A percentile compares a stretch with the other conserved stretches of the same genome.
Conservation (phyloP, 1,284 basidiomycete genomes). For the Malassezia restricta region DNA sequence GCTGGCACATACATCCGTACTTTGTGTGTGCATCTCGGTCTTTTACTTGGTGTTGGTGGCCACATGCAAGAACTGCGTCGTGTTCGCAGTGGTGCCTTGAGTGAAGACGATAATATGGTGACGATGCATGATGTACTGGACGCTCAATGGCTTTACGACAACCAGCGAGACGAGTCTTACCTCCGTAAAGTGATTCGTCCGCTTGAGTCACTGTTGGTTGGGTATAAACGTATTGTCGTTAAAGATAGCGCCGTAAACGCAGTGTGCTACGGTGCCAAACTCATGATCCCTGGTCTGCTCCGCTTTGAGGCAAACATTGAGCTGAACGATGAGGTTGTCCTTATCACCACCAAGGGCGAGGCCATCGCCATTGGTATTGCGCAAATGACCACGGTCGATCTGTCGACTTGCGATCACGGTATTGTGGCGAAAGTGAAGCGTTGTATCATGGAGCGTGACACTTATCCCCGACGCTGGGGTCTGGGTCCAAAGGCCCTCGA, state of each 20-base stretch:
- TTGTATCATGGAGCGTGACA: constrained; percentile 97
- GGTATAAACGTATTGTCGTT: constrained; percentile 97
- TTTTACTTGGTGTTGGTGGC: constrained; percentile 87
- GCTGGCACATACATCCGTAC: constrained; percentile 98
- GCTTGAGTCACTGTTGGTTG: constrained; percentile 80
- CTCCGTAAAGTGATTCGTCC: constrained; percentile 88
- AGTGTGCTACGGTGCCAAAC: constrained; percentile 97
- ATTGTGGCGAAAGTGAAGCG: constrained; percentile 98
- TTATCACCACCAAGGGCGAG: constrained; percentile 99
- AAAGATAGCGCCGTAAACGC: constrained; percentile 99
- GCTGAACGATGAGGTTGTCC: constrained; percentile 87
- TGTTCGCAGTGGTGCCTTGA: constrained; percentile 87
- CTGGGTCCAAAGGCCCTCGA: constrained; percentile 88
- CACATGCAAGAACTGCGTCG: constrained; percentile 98
- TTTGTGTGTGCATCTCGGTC: constrained; percentile 88
- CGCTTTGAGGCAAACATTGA: constrained; percentile 95
- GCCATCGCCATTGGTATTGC: constrained; percentile 78
- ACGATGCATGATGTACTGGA: constrained; percentile 99
- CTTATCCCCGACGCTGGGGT: constrained; percentile 95
- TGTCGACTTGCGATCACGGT: constrained; percentile 95
- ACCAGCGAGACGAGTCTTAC: constrained; percentile 96
- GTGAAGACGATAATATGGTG: constrained; percentile 94
- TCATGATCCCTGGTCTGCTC: constrained; percentile 97
- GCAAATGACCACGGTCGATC: constrained; percentile 88
- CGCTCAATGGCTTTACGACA: constrained; percentile 97